phyloP scores from a whole-genome alignment of 2,329 filamentous ascomycete genomes.

The Tetracladium maxilliforme region DNA sequence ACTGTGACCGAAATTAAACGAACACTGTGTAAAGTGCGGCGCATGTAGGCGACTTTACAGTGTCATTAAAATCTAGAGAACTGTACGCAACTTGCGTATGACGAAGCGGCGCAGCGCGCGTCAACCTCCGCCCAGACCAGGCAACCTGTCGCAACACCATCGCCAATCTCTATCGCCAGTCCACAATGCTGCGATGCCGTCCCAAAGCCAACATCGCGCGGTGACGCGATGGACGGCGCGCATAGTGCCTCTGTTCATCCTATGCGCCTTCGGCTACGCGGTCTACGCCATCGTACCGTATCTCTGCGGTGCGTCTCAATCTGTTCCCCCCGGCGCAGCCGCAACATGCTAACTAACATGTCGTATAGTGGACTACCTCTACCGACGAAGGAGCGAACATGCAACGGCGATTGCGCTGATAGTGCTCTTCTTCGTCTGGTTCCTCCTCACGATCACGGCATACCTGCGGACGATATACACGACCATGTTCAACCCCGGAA shows the following conservation, averaged over 20 bases:
- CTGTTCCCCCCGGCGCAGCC: not conserved
- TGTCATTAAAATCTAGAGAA: too few species aligned
- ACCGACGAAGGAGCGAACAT: conserved; percentile 29
- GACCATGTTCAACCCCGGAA: conserved; percentile 57
- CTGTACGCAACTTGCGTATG: too few species aligned
- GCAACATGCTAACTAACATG: conserved; percentile 4
- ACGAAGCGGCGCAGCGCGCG: too few species aligned
- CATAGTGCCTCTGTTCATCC: conserved; percentile 55
- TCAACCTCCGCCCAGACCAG: too few species aligned
- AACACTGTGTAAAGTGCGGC: too few species aligned
- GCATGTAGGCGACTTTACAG: too few species aligned
- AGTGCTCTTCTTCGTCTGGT: conserved; percentile 56
- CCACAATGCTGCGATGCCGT: conserved; percentile 12
- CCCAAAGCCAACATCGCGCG: conserved; percentile 34
- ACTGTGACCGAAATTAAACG: too few species aligned
- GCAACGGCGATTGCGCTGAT: conserved; percentile 55
- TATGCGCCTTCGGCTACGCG: conserved; percentile 50
- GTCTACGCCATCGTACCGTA: conserved; percentile 57
- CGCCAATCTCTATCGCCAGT: too few species aligned
- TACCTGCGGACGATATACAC: conserved; percentile 60
- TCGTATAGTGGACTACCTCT: conserved; percentile 53
- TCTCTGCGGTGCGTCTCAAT: conserved; percentile 44
- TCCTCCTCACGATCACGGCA: conserved; percentile 48
- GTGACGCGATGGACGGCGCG: too few species aligned
- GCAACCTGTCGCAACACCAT: too few species aligned